These are phyloP conservation scores for Euphorbia neoarborescens DNA, from an alignment of 441 rosid genomes.

Conservation along the genomic window DNA sequence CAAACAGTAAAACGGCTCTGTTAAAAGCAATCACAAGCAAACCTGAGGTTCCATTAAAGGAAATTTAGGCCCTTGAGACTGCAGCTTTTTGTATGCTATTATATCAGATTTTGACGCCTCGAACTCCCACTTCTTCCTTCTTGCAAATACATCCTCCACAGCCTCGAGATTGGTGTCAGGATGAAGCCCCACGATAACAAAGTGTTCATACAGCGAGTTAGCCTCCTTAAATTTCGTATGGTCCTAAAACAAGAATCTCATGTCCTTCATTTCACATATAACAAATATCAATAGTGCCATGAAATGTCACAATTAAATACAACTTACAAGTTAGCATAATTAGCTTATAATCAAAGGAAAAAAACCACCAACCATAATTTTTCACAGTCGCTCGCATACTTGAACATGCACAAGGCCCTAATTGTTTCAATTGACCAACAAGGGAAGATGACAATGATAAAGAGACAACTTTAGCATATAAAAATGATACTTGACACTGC, in stretches of 20 bases:
- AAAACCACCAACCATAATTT: background rate
- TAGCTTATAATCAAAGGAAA: background rate
- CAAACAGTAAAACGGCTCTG: slow-evolving; percentile 7
- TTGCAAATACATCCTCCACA: slow-evolving; percentile 79
- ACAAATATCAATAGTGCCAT: background rate
- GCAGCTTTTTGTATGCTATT: slow-evolving; percentile 40
- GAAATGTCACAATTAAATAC: background rate
- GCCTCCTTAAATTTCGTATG: slow-evolving; percentile 60
- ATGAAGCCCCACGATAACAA: slow-evolving; percentile 76
- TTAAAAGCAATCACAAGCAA: slow-evolving; percentile 11
- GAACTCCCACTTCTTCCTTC: slow-evolving; percentile 72
- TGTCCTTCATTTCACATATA: slow-evolving; percentile 13
- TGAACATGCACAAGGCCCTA: background rate
- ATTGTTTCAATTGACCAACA: background rate
- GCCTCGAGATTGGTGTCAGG: slow-evolving; percentile 69
- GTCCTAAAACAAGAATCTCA: slow-evolving; percentile 46
- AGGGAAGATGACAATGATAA: background rate
- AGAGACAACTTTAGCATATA: background rate
- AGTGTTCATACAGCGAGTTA: slow-evolving; percentile 78
- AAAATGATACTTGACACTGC: background rate
- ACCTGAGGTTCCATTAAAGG: slow-evolving; percentile 91
- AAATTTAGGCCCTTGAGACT: slow-evolving; percentile 49
- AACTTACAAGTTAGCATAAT: background rate
- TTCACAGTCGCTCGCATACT: background rate
- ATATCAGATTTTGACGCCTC: slow-evolving; percentile 55